Evolutionary conservation across 306 rosid species (phyloP).

Genomic region (Quercus parvula): DNA sequence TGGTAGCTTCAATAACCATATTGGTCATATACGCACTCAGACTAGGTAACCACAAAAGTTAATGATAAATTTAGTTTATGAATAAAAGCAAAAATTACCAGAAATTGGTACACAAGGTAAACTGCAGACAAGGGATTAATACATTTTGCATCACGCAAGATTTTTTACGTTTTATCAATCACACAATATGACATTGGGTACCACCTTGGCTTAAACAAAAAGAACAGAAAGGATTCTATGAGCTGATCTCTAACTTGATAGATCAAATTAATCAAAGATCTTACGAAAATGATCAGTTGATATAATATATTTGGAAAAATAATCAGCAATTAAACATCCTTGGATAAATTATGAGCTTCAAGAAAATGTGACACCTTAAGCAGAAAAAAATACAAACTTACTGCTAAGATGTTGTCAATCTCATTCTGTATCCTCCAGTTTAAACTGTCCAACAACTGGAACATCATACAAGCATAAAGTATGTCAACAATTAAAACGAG

Average conservation of each 20-base stretch:
- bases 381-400: constrained; percentile 34
- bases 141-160: neutral
- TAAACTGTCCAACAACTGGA: constrained; percentile 79
- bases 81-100: neutral
- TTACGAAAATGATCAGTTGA: neutral
- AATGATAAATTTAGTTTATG: neutral
- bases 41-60: neutral
- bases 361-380: constrained; percentile 8
- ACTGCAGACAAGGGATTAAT: neutral
- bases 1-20: too few species aligned
- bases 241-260: neutral
- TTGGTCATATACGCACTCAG: neutral
- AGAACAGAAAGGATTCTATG: neutral
- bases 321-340: neutral
- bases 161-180: neutral
- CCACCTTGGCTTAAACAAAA: neutral
- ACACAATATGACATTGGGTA: neutral
- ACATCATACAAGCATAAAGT: constrained; percentile 16
- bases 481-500: constrained; percentile 13
- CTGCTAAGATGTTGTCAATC: constrained; percentile 79
- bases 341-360: constrained; percentile 4
- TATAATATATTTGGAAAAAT: neutral
- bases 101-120: neutral
- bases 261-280: neutral
- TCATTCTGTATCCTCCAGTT: constrained; percentile 89